Base-by-base conservation (phyloP, 202 grass and related monocot genomes). In the Cymbopogon flexuosus region DNA sequence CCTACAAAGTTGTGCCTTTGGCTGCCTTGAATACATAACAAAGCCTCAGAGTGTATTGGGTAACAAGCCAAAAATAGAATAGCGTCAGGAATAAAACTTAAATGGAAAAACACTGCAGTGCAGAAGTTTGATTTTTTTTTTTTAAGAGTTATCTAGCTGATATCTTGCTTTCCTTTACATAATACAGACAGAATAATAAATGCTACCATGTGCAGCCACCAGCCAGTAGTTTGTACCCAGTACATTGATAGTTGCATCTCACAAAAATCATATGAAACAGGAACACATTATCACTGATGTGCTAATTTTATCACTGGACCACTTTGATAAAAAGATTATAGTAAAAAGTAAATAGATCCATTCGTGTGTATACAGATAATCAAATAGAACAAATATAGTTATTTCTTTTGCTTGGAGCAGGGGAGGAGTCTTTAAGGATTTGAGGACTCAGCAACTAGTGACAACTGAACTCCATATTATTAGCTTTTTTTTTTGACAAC, bases 141-240 rank as follows among this genome's bases (percentile, higher is more conserved):
- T 27, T 27, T 36, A 27, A 52, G 62, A 79, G 45, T 43, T 73
- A 34, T 10, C 18, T 30, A 23, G 37, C 5, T 6, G 29, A 60
- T 49, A 47, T 58, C 29, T 75, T 60, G 19, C 29, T 80, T 75
- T 5, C 10, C 4, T 13, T 75, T 5, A 67, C 3, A 23, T 62
- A 59, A 67, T 43, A 19, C 18, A 51, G 30, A 76, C 30, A 86
- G 10, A 81, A 70, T 16, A 81, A 76, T 86, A 62, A 81, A 70
- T 81, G 37, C 70, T 62, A 41, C 62, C 40, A 81, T 76, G 31
- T 68, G 34, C 15, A 30, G 36, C 37, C 7, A 33, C 23, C 7
- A 33, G 4, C 3, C 35, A 74, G 54, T 40, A 67, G 66, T 49
- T 81, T 62, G 39, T 75, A 75, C 31, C 70, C 30, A 29, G 65